Evolutionary conservation across 2,329 filamentous ascomycete genomes (phyloP), one percentile per base, ranked within the genome.

Genomic region (Nemania serpens): DNA sequence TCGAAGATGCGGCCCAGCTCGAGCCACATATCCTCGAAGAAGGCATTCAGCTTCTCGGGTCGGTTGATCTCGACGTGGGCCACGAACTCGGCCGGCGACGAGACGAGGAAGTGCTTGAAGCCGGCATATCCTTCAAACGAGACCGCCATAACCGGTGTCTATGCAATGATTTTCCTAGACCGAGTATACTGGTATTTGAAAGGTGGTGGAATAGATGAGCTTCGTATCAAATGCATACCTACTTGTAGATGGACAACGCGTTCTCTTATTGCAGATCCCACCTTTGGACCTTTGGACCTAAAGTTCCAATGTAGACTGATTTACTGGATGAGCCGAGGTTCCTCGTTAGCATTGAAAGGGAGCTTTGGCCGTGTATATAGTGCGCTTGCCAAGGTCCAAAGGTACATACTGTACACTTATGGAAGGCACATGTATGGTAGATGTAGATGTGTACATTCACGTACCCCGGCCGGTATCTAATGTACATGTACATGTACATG

Each of bases 1-100:
- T 80, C 76, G 79, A 98, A 95, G 67, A 96, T 81, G 12, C 75
- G 71, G 57, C 87, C 85, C 65, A 97, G 82, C 78, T 96, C 92
- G 55, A 88, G 79, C 92, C 93, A 97, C 87, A 97, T 94, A 55
- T 85, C 79, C 74, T 91, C 87, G 67, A 87, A 84, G 75, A 97
- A 97, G 66, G 93, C 88, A 75, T 98, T 98, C 75, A 97, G 80
- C 79, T 96, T 97, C 67, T 86, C 77, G 1, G 93, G 87, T 1
- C 93, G 86, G 79, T 96, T 93, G 78, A 96, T 96, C 77, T 97
- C 89, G 61, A 98, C 90, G 74, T 96, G 91, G n/a, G 88, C 91
- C 50, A 97, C 88, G 78, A 87, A 87, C 71, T 88, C 83, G 39
- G 78, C 71, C 0, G 93, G 91, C 43, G 87, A 87, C n/a, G 84